phyloP scores from a whole-genome alignment of 257 asterid genomes.

The Rauvolfia tetraphylla region DNA sequence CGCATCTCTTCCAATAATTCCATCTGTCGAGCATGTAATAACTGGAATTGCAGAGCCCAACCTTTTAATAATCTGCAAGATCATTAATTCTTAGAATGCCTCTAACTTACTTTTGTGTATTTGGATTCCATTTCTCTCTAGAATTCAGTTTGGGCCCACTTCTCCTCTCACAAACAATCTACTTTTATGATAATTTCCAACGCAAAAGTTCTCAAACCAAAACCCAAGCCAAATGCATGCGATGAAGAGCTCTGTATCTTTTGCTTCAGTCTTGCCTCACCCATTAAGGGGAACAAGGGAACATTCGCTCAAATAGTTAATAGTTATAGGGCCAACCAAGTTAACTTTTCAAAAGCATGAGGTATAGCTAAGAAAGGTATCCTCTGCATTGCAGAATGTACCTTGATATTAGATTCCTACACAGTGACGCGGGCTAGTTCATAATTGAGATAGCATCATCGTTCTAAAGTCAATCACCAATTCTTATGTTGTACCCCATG shows the following conservation, averaged over 20 bases:
- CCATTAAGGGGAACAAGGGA: neutral
- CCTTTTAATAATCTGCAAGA: constrained; percentile 50
- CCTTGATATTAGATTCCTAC: neutral
- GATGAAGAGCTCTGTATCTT: neutral
- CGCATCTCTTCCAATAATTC: constrained; percentile 63
- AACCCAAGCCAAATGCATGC: too few relatives aligned
- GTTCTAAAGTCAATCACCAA: neutral
- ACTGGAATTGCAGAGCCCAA: constrained; percentile 55
- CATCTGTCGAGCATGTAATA: constrained; percentile 48
- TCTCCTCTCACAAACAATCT: too few relatives aligned
- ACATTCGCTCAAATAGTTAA: neutral
- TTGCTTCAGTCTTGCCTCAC: too few relatives aligned
- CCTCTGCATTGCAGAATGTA: neutral
- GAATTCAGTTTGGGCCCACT: too few relatives aligned
- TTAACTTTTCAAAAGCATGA: neutral
- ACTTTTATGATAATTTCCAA: too few relatives aligned
- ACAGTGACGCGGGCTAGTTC: neutral
- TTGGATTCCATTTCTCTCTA: too few relatives aligned
- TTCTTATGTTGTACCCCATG: neutral
- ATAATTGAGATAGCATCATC: neutral
- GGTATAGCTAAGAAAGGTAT: neutral
- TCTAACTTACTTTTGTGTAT: constrained; percentile 4
- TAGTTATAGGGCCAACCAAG: neutral
- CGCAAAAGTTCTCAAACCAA: too few relatives aligned
- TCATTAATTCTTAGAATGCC: constrained; percentile 5